Evolutionary conservation across 352 stramenopile genomes (phyloP).

Genomic region (Phytophthora pseudosyringae): DNA sequence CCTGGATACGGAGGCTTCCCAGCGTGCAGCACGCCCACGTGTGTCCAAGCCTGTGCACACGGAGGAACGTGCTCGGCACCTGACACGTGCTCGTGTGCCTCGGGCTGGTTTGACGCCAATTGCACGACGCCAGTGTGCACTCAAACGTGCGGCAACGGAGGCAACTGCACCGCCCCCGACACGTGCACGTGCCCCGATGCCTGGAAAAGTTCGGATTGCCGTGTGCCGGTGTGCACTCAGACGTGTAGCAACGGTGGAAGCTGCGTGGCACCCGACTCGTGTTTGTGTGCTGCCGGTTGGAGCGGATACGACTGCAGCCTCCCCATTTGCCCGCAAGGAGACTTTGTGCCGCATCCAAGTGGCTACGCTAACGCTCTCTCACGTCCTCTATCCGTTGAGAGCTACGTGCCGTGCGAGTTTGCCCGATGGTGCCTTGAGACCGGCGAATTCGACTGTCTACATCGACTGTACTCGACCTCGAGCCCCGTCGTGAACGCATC

Average conservation of each 20-base stretch:
- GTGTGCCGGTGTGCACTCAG: conserved; percentile 91
- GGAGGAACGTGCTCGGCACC: conserved; percentile 89
- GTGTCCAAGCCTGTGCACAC: conserved; percentile 91
- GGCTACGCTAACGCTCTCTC: conserved; percentile 62
- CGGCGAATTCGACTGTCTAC: conserved; percentile 93
- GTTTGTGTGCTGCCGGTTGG: conserved; percentile 92
- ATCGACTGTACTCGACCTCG: conserved; percentile 40
- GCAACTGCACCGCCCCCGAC: conserved; percentile 94
- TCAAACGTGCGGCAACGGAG: conserved; percentile 97
- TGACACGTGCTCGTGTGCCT: conserved; percentile 92
- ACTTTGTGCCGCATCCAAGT: conserved; percentile 89
- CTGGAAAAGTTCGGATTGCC: conserved; percentile 93
- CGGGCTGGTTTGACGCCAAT: conserved; percentile 96
- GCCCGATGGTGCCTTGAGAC: conserved; percentile 92
- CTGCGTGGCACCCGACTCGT: conserved; percentile 95
- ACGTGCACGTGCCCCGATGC: conserved; percentile 89
- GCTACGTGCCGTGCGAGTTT: conserved; percentile 92
- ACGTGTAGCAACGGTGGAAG: conserved; percentile 89
- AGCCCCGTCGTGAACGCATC: conserved; percentile 50
- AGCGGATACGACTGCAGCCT: conserved; percentile 93
- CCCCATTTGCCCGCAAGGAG: conserved; percentile 94
- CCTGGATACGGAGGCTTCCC: conserved; percentile 88
- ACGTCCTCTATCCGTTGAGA: conserved; percentile 67
- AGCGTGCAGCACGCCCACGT: conserved; percentile 82
- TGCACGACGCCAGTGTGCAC: conserved; percentile 96